A percentile compares a stretch with the other conserved stretches of the same genome.
phyloP scores from a whole-genome alignment of 352 stramenopile species.

The Elongisporangium undulatum region DNA sequence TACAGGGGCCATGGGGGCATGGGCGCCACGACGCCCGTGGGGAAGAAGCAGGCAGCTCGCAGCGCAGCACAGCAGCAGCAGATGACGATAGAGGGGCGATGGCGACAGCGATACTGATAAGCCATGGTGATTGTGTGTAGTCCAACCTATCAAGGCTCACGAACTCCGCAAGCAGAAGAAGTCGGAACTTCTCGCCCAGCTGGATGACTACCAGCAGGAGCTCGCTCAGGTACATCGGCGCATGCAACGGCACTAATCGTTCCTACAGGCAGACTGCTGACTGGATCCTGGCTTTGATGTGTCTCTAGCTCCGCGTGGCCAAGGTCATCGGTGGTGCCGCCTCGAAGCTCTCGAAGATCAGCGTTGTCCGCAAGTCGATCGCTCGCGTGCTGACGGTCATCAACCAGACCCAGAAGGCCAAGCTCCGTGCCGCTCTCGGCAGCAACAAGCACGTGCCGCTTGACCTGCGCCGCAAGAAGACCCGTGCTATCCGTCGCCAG shows the following conservation, averaged over 20 bases:
- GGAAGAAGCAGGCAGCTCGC: not conserved
- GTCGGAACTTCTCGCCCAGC: conserved; percentile 96
- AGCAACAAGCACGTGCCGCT: conserved; percentile 97
- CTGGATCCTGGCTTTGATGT: conserved; percentile 1
- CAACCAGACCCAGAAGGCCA: conserved; percentile 99
- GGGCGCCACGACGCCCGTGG: not conserved
- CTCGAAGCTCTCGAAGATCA: conserved; percentile 99
- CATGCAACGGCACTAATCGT: no score
- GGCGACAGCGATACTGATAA: conserved; percentile 10
- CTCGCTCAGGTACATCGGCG: conserved; percentile 68
- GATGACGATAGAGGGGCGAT: not conserved
- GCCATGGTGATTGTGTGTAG: conserved; percentile 31
- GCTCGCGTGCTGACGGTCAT: conserved; percentile 99
- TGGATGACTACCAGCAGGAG: conserved; percentile 98
- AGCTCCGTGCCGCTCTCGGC: conserved; percentile 92
- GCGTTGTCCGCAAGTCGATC: conserved; percentile 98
- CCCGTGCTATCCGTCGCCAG: conserved; percentile 95
- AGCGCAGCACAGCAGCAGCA: not conserved
- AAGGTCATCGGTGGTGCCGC: conserved; percentile 98
- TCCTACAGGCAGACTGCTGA: not conserved
- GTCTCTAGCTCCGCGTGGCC: conserved; percentile 92
- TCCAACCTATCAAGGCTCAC: conserved; percentile 95
- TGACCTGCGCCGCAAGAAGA: conserved; percentile 99
- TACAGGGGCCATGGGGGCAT: not conserved
- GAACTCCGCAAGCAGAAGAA: conserved; percentile 97